phyloP scores from a whole-genome alignment of 2,329 filamentous ascomycete species.

The Fusarium sp. region DNA sequence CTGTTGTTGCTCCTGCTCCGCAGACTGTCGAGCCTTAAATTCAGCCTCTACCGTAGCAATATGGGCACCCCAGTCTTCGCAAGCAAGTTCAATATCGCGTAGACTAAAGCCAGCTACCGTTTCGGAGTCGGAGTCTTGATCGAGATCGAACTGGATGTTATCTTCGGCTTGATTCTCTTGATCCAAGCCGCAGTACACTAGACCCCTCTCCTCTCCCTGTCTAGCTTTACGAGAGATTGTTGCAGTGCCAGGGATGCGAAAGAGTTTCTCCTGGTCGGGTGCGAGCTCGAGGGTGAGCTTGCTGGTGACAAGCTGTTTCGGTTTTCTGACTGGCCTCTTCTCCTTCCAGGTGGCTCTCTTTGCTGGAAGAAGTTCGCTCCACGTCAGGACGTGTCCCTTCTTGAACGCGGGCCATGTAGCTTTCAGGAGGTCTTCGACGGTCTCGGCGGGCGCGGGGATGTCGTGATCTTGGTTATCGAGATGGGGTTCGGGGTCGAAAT shows the following conservation, averaged over 20 bases:
- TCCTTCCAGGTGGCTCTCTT: constrained; percentile 83
- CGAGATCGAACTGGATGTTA: constrained; percentile 60
- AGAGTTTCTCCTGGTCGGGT: constrained; percentile 86
- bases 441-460: constrained; percentile 78
- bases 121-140: constrained; percentile 70
- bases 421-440: constrained; percentile 79
- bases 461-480: constrained; percentile 70
- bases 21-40: constrained; percentile 52
- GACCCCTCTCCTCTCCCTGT: constrained; percentile 65
- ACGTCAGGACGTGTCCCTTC: constrained; percentile 79
- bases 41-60: constrained; percentile 63
- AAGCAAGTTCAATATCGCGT: constrained; percentile 86
- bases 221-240: constrained; percentile 67
- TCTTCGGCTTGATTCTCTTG: constrained; percentile 54
- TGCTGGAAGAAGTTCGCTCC: constrained; percentile 84
- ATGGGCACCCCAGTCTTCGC: constrained; percentile 84
- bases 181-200: constrained; percentile 61
- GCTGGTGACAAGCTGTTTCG: constrained; percentile 84
- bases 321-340: constrained; percentile 82
- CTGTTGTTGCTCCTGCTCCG: constrained; percentile 51
- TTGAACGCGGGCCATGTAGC: constrained; percentile 87
- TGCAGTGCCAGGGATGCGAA: constrained; percentile 77
- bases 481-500: constrained; percentile 63
- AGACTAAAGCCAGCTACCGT: constrained; percentile 80
- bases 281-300: constrained; percentile 91